Conservation (phyloP, 1,139 yeast species). For the Geotrichum europaeum region DNA sequence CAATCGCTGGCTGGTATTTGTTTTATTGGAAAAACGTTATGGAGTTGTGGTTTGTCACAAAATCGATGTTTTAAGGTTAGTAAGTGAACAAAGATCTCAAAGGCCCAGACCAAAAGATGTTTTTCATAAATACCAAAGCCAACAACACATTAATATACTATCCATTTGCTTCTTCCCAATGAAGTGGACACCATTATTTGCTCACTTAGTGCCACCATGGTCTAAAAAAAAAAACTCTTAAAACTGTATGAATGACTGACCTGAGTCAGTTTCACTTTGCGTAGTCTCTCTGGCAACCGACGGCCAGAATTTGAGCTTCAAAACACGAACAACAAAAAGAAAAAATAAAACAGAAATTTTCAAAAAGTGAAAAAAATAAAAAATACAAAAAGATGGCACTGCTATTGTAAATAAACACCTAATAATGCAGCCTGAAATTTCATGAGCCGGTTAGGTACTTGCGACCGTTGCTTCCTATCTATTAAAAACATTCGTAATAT, state of each 20-base stretch:
- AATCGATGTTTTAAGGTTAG: too few species aligned
- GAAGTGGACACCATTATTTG: too few species aligned
- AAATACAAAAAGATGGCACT: too few species aligned
- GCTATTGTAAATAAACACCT: too few species aligned
- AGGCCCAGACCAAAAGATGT: neutral
- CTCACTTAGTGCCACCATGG: too few species aligned
- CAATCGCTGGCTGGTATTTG: neutral
- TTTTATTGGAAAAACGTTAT: neutral
- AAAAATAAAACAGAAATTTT: neutral
- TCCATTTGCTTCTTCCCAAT: too few species aligned
- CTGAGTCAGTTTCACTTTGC: neutral
- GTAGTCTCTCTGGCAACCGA: neutral
- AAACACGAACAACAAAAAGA: neutral
- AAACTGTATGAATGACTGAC: neutral
- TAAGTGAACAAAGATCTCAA: neutral
- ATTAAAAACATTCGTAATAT: too few species aligned
- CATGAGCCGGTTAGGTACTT: too few species aligned
- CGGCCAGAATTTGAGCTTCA: neutral
- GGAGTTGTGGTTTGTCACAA: neutral
- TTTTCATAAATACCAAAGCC: neutral
- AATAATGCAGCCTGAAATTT: too few species aligned
- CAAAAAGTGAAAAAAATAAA: too few species aligned
- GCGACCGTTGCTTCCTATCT: too few species aligned
- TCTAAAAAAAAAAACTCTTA: too few species aligned
- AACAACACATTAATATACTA: neutral